A percentile compares a stretch with the other conserved stretches of the same genome.
Evolutionary conservation across 805 yeast species (phyloP).

Genomic region (Komagataella populi): DNA sequence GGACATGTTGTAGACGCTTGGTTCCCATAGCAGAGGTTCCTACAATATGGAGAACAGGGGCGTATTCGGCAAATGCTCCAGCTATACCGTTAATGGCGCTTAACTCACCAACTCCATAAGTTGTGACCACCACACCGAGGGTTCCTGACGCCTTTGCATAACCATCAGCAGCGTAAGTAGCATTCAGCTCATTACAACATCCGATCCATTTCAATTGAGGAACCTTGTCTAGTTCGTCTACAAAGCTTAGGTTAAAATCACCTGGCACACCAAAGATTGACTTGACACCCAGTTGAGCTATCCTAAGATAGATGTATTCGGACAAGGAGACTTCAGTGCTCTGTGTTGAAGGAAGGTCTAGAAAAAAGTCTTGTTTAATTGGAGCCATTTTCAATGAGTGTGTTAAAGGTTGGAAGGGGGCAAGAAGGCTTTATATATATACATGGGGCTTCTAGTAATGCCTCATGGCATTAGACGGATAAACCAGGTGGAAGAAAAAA

Average conservation of each 20-base stretch:
- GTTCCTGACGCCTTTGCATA: conserved; percentile 23
- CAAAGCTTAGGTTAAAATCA: conserved; percentile 38
- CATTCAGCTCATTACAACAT: conserved; percentile 37
- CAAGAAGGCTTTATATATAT: neutral
- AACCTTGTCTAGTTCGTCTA: conserved; percentile 28
- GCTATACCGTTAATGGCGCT: conserved; percentile 35
- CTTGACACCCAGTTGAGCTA: conserved; percentile 27
- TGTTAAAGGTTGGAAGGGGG: neutral
- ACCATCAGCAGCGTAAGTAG: conserved; percentile 37
- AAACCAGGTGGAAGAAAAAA: neutral
- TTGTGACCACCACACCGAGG: conserved; percentile 28
- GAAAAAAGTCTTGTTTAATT: neutral
- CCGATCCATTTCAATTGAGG: conserved; percentile 23
- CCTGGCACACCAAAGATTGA: conserved; percentile 48
- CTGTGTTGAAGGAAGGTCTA: neutral
- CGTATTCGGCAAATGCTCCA: conserved; percentile 32
- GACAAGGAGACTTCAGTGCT: conserved; percentile 21
- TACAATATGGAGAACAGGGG: conserved; percentile 34
- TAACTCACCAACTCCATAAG: conserved; percentile 39
- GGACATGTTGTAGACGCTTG: conserved; percentile 2
- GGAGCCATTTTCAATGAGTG: neutral
- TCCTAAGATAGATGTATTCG: conserved; percentile 31
- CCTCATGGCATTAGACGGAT: neutral
- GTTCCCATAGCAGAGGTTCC: conserved; percentile 22
- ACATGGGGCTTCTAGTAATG: neutral